These are phyloP conservation scores for Pistacia vera DNA, from an alignment of 345 rosid genomes.

Conservation along the genomic window DNA sequence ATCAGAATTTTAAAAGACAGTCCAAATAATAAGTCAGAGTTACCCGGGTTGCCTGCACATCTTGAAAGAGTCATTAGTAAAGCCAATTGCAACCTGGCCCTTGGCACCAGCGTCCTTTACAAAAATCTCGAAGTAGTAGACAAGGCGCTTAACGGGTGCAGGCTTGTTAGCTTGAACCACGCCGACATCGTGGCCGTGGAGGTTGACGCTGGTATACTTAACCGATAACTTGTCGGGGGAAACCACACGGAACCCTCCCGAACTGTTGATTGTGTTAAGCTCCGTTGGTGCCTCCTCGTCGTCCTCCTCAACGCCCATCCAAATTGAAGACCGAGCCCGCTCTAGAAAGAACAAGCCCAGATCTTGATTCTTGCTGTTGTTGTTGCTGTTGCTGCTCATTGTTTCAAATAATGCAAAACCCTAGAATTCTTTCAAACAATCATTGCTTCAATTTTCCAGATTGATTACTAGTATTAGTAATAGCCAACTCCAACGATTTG, in stretches of 20 bases:
- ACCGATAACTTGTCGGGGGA: constrained; percentile 80
- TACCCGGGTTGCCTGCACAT: constrained; percentile 98
- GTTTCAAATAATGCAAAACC: background rate
- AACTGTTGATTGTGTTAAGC: constrained; percentile 84
- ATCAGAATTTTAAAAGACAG: no score
- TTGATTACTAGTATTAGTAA: no score
- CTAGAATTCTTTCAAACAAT: background rate
- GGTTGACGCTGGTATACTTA: constrained; percentile 61
- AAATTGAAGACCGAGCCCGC: constrained; percentile 34
- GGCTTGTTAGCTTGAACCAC: constrained; percentile 83
- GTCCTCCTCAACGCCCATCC: constrained; percentile 26
- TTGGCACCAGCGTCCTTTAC: constrained; percentile 74
- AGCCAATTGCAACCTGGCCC: constrained; percentile 85
- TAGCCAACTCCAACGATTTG: no score
- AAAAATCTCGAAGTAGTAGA: constrained; percentile 91
- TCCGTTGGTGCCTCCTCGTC: constrained; percentile 77
- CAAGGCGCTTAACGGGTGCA: constrained; percentile 70
- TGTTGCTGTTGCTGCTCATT: constrained; percentile 22
- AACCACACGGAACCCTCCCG: constrained; percentile 82
- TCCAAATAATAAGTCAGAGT: background rate
- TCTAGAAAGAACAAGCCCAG: constrained; percentile 56
- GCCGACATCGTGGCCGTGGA: constrained; percentile 89
- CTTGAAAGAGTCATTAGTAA: constrained; percentile 72
- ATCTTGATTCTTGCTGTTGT: constrained; percentile 37
- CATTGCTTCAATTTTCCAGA: background rate